phyloP scores from a whole-genome alignment of 2,329 filamentous ascomycete genomes.

The Dactylellina drechsleri region DNA sequence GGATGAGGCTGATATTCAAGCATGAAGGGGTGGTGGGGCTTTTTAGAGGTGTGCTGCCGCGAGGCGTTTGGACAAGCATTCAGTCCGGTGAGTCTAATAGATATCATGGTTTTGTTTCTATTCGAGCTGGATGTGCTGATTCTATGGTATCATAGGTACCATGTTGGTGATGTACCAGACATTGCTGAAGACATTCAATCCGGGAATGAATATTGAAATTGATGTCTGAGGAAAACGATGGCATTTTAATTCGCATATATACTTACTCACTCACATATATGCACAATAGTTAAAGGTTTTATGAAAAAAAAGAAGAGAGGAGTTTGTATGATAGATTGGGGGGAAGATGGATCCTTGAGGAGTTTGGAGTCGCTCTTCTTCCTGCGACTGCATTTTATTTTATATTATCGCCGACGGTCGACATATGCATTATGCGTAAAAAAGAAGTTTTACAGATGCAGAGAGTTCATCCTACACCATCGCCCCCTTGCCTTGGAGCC shows the following conservation, averaged over 20 bases:
- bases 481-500: too few relatives aligned
- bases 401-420: not conserved
- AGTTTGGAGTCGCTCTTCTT: conserved; percentile 8
- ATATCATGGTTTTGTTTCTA: not conserved
- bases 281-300: not conserved
- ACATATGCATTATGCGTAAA: not conserved
- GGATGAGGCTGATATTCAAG: conserved; percentile 85
- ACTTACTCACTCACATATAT: too few relatives aligned
- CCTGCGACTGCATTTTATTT: not conserved
- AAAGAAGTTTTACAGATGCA: not conserved
- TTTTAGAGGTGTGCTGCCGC: conserved; percentile 93
- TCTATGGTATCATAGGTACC: conserved; percentile 43
- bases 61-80: conserved; percentile 95
- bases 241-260: too few relatives aligned
- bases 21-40: conserved; percentile 88
- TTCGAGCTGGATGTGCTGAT: conserved; percentile 4
- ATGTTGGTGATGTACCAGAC: conserved; percentile 59
- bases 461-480: conserved; percentile 11
- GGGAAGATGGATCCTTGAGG: not conserved
- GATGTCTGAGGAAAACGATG: conserved; percentile 14
- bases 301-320: not conserved
- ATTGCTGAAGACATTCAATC: conserved; percentile 55
- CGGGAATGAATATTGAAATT: conserved; percentile 37
- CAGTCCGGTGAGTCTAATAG: conserved; percentile 68
- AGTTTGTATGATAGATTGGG: not conserved